Evolutionary conservation across 176 grass and related monocot species (phyloP).

Genomic region (Avena eriantha): DNA sequence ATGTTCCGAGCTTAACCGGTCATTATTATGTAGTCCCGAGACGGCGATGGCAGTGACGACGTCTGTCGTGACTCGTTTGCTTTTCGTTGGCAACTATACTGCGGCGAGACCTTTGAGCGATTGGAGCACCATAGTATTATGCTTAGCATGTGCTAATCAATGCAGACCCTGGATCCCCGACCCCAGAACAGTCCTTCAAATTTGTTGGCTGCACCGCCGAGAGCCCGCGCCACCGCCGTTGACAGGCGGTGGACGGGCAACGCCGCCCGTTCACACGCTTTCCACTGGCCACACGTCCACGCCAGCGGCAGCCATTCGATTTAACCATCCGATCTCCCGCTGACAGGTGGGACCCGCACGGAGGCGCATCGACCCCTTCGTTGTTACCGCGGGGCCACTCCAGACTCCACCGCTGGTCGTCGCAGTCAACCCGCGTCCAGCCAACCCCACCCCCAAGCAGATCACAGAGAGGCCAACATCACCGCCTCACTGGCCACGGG

Average conservation of each 20-base stretch:
- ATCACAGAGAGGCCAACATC: accelerated
- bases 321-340: not conserved
- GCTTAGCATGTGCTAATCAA: not conserved
- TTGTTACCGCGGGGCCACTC: slow-evolving; percentile 34
- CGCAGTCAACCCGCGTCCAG: slow-evolving; percentile 56
- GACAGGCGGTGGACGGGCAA: slow-evolving; percentile 13
- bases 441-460: not conserved
- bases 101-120: too few relatives aligned
- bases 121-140: too few relatives aligned
- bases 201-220: slow-evolving; percentile 34
- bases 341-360: not conserved
- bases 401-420: slow-evolving; percentile 28
- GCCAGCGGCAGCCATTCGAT: slow-evolving; percentile 42
- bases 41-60: too few relatives aligned
- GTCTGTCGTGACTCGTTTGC: too few relatives aligned
- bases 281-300: slow-evolving; percentile 39
- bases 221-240: slow-evolving; percentile 27
- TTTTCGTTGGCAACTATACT: not conserved
- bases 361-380: slow-evolving; percentile 4
- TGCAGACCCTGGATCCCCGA: not conserved
- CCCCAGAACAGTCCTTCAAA: not conserved
- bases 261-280: slow-evolving; percentile 26
- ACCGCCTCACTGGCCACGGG: not conserved
- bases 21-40: too few relatives aligned
- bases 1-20: too few relatives aligned